These are phyloP conservation scores for Diaporthe sp. DNA, from an alignment of 2,329 filamentous ascomycete genomes.

Conservation along the genomic window DNA sequence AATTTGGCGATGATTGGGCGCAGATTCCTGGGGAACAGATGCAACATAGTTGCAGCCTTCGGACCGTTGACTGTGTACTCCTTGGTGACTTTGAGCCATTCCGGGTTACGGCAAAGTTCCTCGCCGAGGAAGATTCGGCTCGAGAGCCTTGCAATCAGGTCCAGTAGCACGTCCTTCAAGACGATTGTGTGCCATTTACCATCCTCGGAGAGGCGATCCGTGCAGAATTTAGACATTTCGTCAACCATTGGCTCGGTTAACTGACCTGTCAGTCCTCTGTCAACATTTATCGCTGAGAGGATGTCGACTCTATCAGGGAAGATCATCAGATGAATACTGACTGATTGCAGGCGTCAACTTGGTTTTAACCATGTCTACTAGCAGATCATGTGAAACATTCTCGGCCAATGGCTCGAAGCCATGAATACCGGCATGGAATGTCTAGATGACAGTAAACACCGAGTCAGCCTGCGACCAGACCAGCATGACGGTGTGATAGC, in stretches of 20 bases:
- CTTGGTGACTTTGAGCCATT: slow-evolving; percentile 27
- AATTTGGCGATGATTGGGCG: slow-evolving; percentile 43
- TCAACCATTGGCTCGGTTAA: not conserved
- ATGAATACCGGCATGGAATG: not conserved
- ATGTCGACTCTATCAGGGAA: not conserved
- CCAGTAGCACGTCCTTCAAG: slow-evolving; percentile 43
- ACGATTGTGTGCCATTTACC: not conserved
- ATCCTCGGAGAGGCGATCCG: not conserved
- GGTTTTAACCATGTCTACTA: not conserved
- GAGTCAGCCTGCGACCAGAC: too few relatives aligned
- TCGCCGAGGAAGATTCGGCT: slow-evolving; percentile 40
- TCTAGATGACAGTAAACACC: not conserved
- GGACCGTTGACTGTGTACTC: not conserved
- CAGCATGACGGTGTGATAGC: too few relatives aligned
- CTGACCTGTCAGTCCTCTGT: not conserved
- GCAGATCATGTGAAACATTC: not conserved
- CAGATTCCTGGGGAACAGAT: not conserved
- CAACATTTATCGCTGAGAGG: not conserved
- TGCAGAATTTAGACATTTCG: not conserved
- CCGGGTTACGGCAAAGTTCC: slow-evolving; percentile 3
- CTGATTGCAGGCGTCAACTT: not conserved
- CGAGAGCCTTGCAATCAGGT: slow-evolving; percentile 58
- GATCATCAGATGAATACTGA: not conserved
- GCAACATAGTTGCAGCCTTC: not conserved
- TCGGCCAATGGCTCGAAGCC: not conserved